Conservation (phyloP, 2,329 filamentous ascomycete genomes). For the Penicillium freii region DNA sequence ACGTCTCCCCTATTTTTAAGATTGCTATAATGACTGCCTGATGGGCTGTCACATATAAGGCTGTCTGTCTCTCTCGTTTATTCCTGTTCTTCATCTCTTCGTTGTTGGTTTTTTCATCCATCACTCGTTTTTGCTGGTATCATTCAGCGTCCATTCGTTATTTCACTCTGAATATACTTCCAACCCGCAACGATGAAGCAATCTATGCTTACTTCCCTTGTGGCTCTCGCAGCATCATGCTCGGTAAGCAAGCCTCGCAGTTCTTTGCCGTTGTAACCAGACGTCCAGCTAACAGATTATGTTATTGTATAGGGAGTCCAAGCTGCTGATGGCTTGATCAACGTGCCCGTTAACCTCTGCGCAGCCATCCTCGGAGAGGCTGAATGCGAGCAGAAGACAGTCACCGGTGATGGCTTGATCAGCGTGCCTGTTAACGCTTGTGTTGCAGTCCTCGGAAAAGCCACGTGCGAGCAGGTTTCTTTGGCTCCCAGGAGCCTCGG, state of each 20-base stretch:
- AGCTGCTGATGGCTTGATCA: conserved; percentile 17
- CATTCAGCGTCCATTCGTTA: conserved; percentile 28
- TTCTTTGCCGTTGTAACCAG: neutral
- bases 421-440: conserved; percentile 27
- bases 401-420: conserved; percentile 17
- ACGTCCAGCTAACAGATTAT: neutral
- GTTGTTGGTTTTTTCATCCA: conserved; percentile 16
- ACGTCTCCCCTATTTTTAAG: conserved; percentile 12
- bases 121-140: conserved; percentile 27
- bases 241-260: conserved; percentile 2
- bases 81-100: conserved; percentile 3
- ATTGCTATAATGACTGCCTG: neutral
- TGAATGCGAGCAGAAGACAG: conserved; percentile 22
- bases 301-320: conserved; percentile 9
- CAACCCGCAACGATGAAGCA: conserved; percentile 21
- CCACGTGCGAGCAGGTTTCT: conserved; percentile 26
- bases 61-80: neutral
- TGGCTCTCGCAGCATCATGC: conserved; percentile 25
- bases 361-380: conserved; percentile 24
- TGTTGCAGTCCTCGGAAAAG: conserved; percentile 23
- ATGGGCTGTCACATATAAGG: conserved; percentile 5
- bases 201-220: conserved; percentile 23
- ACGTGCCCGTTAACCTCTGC: conserved; percentile 26
- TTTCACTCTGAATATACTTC: conserved; percentile 3
- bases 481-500: neutral